Conservation (phyloP, 78 protist species). For the Pigoraptor vietnamica region DNA sequence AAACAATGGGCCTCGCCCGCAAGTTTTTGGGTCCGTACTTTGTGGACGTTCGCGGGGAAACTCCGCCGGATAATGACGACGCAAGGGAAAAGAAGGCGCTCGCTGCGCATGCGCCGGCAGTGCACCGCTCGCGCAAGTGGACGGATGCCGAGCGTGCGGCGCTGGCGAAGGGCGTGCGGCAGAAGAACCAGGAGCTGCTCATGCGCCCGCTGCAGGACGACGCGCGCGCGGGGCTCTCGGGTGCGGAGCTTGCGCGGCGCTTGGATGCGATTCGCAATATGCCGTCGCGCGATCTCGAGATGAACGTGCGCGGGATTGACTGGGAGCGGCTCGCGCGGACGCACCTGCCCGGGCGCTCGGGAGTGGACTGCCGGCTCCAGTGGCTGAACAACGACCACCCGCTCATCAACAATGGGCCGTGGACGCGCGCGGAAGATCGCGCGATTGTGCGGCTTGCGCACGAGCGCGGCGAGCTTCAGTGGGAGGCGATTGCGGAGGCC, state of each 20-base stretch:
- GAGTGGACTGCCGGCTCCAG: constrained; percentile 21
- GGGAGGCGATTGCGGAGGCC: constrained; percentile 14
- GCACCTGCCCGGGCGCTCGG: constrained; percentile 1
- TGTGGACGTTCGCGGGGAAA: not conserved
- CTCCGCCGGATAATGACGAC: not conserved
- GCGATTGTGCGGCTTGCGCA: not conserved
- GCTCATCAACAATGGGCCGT: constrained; percentile 13
- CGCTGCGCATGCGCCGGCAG: not conserved
- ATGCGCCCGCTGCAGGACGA: too few species aligned
- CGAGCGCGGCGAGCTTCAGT: not conserved
- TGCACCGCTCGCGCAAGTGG: constrained; percentile 7
- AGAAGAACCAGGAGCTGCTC: constrained; percentile 4
- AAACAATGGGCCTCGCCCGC: too few species aligned
- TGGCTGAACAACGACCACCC: constrained; percentile 37
- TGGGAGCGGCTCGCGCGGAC: constrained; percentile 11
- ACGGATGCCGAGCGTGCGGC: not conserved
- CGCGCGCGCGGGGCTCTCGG: not conserved
- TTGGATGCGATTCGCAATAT: not conserved
- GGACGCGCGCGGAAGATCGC: constrained; percentile 31
- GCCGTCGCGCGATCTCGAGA: not conserved
- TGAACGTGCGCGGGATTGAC: not conserved
- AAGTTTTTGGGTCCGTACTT: not conserved
- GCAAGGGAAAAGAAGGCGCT: not conserved
- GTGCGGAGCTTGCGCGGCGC: too few species aligned
- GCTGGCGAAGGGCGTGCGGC: not conserved